Base-by-base conservation (phyloP, 1,284 basidiomycete species). In the Rhodotorula sp. region DNA sequence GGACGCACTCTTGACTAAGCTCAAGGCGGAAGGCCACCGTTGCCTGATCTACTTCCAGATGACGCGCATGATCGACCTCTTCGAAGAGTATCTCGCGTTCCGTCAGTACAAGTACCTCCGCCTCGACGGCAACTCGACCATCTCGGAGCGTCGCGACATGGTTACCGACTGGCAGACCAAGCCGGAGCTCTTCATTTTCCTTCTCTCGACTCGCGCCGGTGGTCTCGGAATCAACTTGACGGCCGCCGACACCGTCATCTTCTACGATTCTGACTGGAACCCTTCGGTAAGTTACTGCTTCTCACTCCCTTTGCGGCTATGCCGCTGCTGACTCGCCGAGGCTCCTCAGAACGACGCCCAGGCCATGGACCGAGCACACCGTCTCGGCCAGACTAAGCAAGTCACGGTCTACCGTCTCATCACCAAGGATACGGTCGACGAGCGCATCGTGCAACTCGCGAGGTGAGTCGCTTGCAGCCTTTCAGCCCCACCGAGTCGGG, bases 251-350 rank as follows among this genome's bases (percentile, higher is more conserved):
- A 98, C 96, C 1, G 96, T 99, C 74, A 84, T 99, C 68, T 99
- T 99, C 82, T 97, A 98, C 80, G 96, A 99, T 80, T 94, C 96
- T 79, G 96, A 99, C 79, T 99, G 96, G 96, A 99, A 99, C 81
- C 96, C 95, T 22, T 95, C 93, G 30, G 75, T 76, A 37, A 46
- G 75, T 53, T 29, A 26, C n/a, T 33, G 12, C 18, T 15, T 55
- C 45, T 14, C 51, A 18, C 37, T 12, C 17, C 29, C 30, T 24
- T 18, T 57, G 37, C 8, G 7, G 10, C 56, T 37, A 6, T 14
- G 10, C 24, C 30, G 17, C 18, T 55, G 14, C 22, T 30, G 17
- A n/a, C 51, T 26, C 45, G 42, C 42, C 26, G 8, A 8, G n/a
- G 10, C 29, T 18, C 17, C n/a, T 29, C 56, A 79, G 42, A 99